A percentile compares a stretch with the other conserved stretches of the same genome.
These are phyloP conservation scores for Mollisiaceae sp. DNA, from an alignment of 2,329 filamentous ascomycete species.

Conservation along the genomic window DNA sequence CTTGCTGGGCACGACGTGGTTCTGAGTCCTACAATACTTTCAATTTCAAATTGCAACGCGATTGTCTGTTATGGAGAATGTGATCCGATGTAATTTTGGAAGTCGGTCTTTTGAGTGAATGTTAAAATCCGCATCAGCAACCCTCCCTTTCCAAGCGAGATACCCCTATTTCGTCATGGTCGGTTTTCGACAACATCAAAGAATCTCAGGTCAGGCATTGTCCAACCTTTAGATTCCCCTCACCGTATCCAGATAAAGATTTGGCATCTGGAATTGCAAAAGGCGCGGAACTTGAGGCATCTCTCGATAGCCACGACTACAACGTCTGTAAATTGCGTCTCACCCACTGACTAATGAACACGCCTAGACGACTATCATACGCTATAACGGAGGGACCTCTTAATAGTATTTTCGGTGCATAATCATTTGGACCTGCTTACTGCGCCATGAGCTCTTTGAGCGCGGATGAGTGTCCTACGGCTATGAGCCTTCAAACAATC, in stretches of 20 bases:
- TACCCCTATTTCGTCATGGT: neutral
- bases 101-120: neutral
- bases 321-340: too few relatives aligned
- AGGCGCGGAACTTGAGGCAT: too few relatives aligned
- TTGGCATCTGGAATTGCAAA: too few relatives aligned
- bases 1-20: slow-evolving; percentile 1
- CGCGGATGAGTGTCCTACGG: too few relatives aligned
- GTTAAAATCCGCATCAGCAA: neutral
- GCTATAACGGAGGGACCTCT: too few relatives aligned
- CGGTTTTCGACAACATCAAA: neutral
- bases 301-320: too few relatives aligned
- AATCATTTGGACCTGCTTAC: neutral
- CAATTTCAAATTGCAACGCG: neutral
- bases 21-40: neutral
- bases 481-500: neutral
- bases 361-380: too few relatives aligned
- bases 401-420: too few relatives aligned
- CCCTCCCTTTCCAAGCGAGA: neutral
- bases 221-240: too few relatives aligned
- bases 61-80: neutral
- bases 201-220: too few relatives aligned
- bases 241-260: too few relatives aligned
- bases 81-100: neutral
- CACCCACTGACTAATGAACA: too few relatives aligned
- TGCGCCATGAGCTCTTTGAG: neutral